Evolutionary conservation across 768 basidiomycete genomes (phyloP), one percentile per base, ranked within the genome.

Genomic region (Cubamyces sp.): DNA sequence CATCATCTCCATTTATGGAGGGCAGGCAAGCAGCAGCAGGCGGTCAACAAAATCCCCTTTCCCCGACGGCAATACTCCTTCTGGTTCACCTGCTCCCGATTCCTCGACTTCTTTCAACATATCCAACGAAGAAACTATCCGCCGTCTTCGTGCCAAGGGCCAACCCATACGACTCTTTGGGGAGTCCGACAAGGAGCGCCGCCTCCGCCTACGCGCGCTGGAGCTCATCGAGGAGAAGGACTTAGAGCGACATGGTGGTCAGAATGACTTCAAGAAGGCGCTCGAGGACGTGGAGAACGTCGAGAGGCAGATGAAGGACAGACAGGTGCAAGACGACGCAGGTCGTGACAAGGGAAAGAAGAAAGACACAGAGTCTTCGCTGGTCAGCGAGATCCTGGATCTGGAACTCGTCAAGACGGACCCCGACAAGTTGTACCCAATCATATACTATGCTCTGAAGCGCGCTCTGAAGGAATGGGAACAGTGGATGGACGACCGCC

Each of bases 361-460:
- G 66, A 86, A 82, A 40, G 68, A 67, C 18, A 28, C 50, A 8
- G 80, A 83, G 1, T 79, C 72, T 23, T 73, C 71, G 46, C 66
- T 73, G 53, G 64, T 70, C 54, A 78, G 87, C 68, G 87, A 84
- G 9, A 75, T 93, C 9, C 77, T 99, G 49, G 94, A 99, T 74
- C 74, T 98, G 28, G 79, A 73, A 6, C 81, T 98, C 62, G 74
- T 98, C 70, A 96, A 94, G 81, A 86, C 85, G 18, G 93, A 98
- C 73, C 92, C 94, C 7, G 92, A 96, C 79, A 97, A 92, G 75
- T 78, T 98, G 28, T 98, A 99, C 72, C 97, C 97, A 0, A 80
- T 98, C 68, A 98, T 99, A 52, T 99, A 99, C 71, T 94, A 95
- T 72, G 93, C 95, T 1, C 78, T 98, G 60, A 98, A 98, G 80